A percentile compares a stretch with the other conserved stretches of the same genome.
Conservation (phyloP, 257 asterid genomes). For the Ilex aquifolium region DNA sequence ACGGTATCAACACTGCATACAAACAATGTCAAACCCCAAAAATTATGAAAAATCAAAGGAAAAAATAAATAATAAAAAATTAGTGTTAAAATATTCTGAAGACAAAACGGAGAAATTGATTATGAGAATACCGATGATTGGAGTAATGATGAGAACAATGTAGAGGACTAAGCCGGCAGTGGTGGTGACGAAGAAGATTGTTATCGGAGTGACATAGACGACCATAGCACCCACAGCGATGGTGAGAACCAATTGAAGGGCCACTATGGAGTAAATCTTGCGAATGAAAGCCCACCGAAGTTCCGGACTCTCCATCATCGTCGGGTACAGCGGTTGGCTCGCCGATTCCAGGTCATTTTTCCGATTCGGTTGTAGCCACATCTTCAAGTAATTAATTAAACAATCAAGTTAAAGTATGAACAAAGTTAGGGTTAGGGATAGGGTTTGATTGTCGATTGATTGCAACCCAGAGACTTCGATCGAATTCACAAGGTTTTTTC, state of each 20-base stretch:
- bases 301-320: background rate
- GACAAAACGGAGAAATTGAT: background rate
- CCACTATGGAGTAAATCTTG: background rate
- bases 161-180: background rate
- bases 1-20: background rate
- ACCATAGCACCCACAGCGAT: background rate
- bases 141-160: background rate
- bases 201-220: background rate
- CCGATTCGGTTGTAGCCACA: background rate
- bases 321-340: background rate
- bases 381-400: background rate
- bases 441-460: no score
- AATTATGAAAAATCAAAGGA: no score
- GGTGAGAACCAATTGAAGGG: background rate
- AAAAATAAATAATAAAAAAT: no score
- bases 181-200: background rate
- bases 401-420: no score
- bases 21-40: background rate
- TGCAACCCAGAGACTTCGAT: no score
- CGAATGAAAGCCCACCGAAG: background rate
- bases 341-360: background rate
- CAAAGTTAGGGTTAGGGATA: no score
- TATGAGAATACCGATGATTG: background rate
- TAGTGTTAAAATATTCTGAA: background rate
- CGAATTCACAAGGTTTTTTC: no score